phyloP scores from a whole-genome alignment of 148 eudicot species.

The Persicaria tinctoria region DNA sequence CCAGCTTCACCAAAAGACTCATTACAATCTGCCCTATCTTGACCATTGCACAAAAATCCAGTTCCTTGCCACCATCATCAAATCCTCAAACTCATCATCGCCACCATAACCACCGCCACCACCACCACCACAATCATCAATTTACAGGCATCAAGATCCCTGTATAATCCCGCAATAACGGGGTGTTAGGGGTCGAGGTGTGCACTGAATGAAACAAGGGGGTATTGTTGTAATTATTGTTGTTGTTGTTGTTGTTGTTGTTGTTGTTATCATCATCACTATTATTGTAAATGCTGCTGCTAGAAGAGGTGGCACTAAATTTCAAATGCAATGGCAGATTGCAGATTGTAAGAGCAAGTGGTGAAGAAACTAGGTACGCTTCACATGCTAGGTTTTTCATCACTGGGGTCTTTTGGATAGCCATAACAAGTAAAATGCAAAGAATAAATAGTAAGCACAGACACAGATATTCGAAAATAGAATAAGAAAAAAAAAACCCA shows the following conservation, averaged over 20 bases:
- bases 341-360: conserved; percentile 1
- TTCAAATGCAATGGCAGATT: conserved; percentile 7
- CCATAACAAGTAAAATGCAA: background rate
- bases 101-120: background rate
- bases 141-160: too few relatives aligned
- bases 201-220: background rate
- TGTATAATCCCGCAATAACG: too few relatives aligned
- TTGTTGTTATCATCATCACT: background rate
- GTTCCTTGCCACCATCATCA: conserved; percentile 3
- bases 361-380: background rate
- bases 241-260: background rate
- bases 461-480: background rate
- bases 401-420: background rate
- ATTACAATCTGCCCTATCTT: conserved; percentile 10
- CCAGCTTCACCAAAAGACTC: background rate
- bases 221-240: background rate
- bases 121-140: background rate
- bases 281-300: background rate
- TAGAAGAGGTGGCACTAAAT: background rate
- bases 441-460: background rate
- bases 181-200: too few relatives aligned
- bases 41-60: conserved; percentile 3
- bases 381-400: background rate
- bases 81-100: background rate
- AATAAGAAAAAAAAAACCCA: background rate